Conservation (phyloP, 106 monocot genomes). For the Apostasia ramifera region DNA sequence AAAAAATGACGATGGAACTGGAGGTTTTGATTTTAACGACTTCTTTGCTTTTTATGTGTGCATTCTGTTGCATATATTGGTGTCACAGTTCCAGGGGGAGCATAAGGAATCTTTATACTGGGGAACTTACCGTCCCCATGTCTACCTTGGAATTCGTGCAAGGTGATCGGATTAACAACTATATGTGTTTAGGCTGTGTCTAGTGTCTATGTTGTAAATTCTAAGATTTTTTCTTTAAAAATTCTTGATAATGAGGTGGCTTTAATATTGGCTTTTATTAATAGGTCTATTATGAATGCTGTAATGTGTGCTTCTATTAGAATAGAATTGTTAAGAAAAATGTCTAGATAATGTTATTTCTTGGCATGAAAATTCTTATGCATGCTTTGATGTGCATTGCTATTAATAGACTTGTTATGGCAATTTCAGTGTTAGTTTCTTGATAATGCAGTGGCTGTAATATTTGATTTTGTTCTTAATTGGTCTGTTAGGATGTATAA, state of each 20-base stretch:
- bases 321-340: not conserved
- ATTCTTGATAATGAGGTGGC: not conserved
- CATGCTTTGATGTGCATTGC: too few species aligned
- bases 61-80: not conserved
- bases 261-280: not conserved
- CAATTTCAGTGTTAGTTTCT: too few species aligned
- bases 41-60: not conserved
- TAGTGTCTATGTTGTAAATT: not conserved
- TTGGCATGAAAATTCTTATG: too few species aligned
- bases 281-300: not conserved
- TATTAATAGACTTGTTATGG: too few species aligned
- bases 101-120: slow-evolving; percentile 95
- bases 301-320: not conserved
- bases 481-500: not conserved
- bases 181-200: not conserved
- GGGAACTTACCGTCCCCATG: slow-evolving; percentile 92
- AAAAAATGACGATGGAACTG: not conserved
- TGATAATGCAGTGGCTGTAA: not conserved
- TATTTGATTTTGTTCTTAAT: not conserved
- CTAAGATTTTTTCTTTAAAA: not conserved
- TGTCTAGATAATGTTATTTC: too few species aligned
- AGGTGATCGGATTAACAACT: slow-evolving; percentile 32
- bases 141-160: slow-evolving; percentile 87
- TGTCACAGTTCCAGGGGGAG: slow-evolving; percentile 82
- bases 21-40: not conserved